Evolutionary conservation across 2,329 filamentous ascomycete genomes (phyloP).

Genomic region (Lachnellula cervina): DNA sequence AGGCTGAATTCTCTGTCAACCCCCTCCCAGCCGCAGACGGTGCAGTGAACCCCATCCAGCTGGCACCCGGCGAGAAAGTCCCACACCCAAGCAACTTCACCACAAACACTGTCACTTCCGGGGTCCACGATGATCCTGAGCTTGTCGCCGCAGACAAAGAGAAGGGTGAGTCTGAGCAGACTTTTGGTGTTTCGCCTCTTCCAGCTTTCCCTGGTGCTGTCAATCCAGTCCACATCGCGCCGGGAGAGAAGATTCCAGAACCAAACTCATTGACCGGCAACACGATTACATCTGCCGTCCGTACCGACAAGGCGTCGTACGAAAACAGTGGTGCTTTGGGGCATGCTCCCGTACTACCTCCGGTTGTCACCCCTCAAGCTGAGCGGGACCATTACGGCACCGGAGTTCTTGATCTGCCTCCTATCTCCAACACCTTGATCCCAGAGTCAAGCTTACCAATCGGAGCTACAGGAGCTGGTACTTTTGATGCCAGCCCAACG

Average conservation of each 20-base stretch:
- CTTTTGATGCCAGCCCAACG: slow-evolving; percentile 47
- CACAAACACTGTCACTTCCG: slow-evolving; percentile 62
- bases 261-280: slow-evolving; percentile 58
- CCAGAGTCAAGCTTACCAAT: slow-evolving; percentile 80
- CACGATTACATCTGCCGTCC: slow-evolving; percentile 65
- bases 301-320: slow-evolving; percentile 80
- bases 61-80: slow-evolving; percentile 76
- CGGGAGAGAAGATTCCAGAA: slow-evolving; percentile 77
- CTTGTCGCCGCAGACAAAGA: slow-evolving; percentile 53
- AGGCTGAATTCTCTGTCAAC: slow-evolving; percentile 46
- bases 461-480: slow-evolving; percentile 36
- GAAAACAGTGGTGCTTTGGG: slow-evolving; percentile 66
- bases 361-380: slow-evolving; percentile 38
- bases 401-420: slow-evolving; percentile 46
- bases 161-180: slow-evolving; percentile 37
- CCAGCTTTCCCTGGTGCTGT: slow-evolving; percentile 59
- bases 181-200: slow-evolving; percentile 55
- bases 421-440: slow-evolving; percentile 60
- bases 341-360: slow-evolving; percentile 27
- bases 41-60: slow-evolving; percentile 72
- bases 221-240: slow-evolving; percentile 74
- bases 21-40: slow-evolving; percentile 60
- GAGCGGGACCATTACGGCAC: slow-evolving; percentile 30
- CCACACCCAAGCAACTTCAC: slow-evolving; percentile 62
- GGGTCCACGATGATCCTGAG: slow-evolving; percentile 76